Percentiles rank a stretch among this genome's conserved stretches.
Conservation (phyloP, 164 flowering plant species). For the Piper betle region DNA sequence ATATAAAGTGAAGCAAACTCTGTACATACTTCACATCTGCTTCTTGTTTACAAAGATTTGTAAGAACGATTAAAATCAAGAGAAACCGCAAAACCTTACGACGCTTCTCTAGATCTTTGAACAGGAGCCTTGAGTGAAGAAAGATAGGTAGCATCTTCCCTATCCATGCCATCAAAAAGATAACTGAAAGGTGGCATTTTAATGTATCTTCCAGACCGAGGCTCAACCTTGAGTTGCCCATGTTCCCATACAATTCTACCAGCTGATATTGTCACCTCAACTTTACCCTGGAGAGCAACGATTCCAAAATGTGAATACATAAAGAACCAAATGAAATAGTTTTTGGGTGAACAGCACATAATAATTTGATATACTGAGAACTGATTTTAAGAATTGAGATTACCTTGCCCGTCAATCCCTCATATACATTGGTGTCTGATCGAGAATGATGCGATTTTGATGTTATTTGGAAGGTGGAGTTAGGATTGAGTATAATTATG, state of each 20-base stretch:
- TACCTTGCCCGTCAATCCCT: slow-evolving; percentile 83
- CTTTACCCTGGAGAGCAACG: slow-evolving; percentile 55
- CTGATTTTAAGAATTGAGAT: not conserved
- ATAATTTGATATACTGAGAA: not conserved
- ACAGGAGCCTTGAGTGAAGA: slow-evolving; percentile 79
- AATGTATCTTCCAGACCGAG: slow-evolving; percentile 77
- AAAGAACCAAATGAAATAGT: not conserved
- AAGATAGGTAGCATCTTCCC: slow-evolving; percentile 51
- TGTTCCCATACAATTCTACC: slow-evolving; percentile 87
- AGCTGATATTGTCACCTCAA: slow-evolving; percentile 86
- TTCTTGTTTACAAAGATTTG: no score
- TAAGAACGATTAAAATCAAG: no score
- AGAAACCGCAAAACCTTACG: slow-evolving; percentile 8
- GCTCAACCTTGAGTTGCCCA: slow-evolving; percentile 50
- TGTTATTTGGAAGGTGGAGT: slow-evolving; percentile 58
- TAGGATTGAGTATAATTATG: slow-evolving; percentile 79
- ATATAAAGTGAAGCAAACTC: no score
- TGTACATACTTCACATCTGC: no score
- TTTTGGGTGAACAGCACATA: no score
- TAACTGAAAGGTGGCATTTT: slow-evolving; percentile 66
- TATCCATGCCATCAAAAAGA: slow-evolving; percentile 57
- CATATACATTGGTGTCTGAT: slow-evolving; percentile 81
- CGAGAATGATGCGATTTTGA: slow-evolving; percentile 69
- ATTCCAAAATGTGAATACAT: not conserved
- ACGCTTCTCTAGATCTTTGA: slow-evolving; percentile 24